phyloP scores from a whole-genome alignment of 2,329 filamentous ascomycete species.

The Neobulgaria alba region DNA sequence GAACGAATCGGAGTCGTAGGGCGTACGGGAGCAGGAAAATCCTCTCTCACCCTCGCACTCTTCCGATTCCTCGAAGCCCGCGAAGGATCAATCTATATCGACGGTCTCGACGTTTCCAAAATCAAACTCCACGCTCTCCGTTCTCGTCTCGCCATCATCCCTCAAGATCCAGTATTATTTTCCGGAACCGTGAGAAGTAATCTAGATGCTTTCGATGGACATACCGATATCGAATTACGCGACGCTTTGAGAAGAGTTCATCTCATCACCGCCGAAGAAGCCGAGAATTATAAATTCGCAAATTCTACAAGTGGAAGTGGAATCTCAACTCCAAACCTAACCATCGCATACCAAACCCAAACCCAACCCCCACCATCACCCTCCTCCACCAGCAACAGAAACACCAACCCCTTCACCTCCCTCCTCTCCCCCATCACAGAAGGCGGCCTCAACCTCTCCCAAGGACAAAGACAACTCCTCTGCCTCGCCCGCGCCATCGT shows the following conservation, averaged over 20 bases:
- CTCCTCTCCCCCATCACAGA: conserved; percentile 58
- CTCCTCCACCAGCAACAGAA: conserved; percentile 25
- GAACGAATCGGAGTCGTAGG: conserved; percentile 71
- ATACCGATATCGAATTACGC: conserved; percentile 54
- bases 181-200: conserved; percentile 70
- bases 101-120: conserved; percentile 66
- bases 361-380: conserved; percentile 28
- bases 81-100: conserved; percentile 58
- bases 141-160: conserved; percentile 71
- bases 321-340: neutral
- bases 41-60: conserved; percentile 63
- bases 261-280: conserved; percentile 44
- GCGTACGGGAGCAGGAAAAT: conserved; percentile 71
- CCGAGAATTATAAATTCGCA: conserved; percentile 40
- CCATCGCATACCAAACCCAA: neutral
- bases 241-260: conserved; percentile 77
- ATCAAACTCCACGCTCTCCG: conserved; percentile 63
- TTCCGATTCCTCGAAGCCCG: conserved; percentile 69
- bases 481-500: conserved; percentile 68
- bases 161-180: conserved; percentile 75
- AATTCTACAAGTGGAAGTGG: conserved; percentile 46
- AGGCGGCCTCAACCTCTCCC: conserved; percentile 65
- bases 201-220: conserved; percentile 48
- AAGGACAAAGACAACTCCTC: conserved; percentile 68
- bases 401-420: conserved; percentile 54